phyloP scores from a whole-genome alignment of 805 yeast genomes.

The Kuraishia hungarica region DNA sequence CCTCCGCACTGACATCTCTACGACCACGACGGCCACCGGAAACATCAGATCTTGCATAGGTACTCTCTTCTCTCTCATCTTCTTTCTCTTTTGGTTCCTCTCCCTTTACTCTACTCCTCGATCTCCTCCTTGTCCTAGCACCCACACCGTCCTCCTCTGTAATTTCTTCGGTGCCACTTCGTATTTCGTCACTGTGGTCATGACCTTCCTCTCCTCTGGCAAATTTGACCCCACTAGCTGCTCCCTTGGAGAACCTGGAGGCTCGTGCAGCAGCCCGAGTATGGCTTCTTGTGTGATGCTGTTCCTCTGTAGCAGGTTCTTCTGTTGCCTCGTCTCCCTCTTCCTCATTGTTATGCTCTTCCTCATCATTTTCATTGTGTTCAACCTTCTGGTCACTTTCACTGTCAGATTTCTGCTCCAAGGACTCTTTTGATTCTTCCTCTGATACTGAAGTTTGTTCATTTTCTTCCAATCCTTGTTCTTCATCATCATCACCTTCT shows the following conservation, averaged over 20 bases:
- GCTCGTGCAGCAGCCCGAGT: not conserved
- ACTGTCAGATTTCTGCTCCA: not conserved
- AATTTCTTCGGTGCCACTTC: slow-evolving; percentile 4
- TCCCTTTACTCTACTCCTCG: slow-evolving; percentile 5
- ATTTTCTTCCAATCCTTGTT: slow-evolving; percentile 10
- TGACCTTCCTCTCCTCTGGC: slow-evolving; percentile 8
- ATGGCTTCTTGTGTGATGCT: slow-evolving; percentile 4
- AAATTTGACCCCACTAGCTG: not conserved
- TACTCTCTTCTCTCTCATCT: slow-evolving; percentile 4
- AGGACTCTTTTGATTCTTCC: not conserved
- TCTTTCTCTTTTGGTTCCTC: slow-evolving; percentile 5
- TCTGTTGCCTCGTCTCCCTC: slow-evolving; percentile 5
- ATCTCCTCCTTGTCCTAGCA: slow-evolving; percentile 3
- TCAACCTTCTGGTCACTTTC: slow-evolving; percentile 2
- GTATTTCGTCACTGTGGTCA: slow-evolving; percentile 4
- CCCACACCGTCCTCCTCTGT: slow-evolving; percentile 7
- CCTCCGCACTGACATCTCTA: not conserved
- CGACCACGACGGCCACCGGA: not conserved
- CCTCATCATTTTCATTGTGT: not conserved
- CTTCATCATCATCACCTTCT: slow-evolving; percentile 5
- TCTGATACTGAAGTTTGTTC: slow-evolving; percentile 8
- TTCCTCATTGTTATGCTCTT: slow-evolving; percentile 1
- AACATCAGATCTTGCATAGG: not conserved
- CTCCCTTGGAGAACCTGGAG: not conserved
- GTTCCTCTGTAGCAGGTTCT: slow-evolving; percentile 3